Evolutionary conservation across 805 yeast species (phyloP).

Genomic region (Candida silvicultrix): DNA sequence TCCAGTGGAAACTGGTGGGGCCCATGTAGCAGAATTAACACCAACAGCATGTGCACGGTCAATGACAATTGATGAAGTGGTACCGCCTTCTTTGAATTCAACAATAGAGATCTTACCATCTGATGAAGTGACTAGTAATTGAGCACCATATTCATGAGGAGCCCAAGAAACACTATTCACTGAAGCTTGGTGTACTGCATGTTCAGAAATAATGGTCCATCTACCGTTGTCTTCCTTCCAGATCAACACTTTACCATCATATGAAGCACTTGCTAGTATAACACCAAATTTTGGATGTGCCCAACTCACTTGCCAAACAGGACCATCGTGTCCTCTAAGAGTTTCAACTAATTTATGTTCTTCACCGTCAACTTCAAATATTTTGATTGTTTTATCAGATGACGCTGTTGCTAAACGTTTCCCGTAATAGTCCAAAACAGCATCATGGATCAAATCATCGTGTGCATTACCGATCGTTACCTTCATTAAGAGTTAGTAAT

Average conservation of each 20-base stretch:
- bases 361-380: conserved; percentile 87
- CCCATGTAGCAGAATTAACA: conserved; percentile 94
- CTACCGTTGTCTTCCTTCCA: conserved; percentile 92
- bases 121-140: conserved; percentile 82
- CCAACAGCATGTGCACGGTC: conserved; percentile 86
- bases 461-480: conserved; percentile 89
- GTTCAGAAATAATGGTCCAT: conserved; percentile 86
- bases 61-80: conserved; percentile 47
- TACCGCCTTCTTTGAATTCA: conserved; percentile 87
- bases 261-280: conserved; percentile 89
- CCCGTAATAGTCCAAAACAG: conserved; percentile 95
- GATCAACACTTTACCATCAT: conserved; percentile 88
- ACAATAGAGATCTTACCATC: conserved; percentile 91
- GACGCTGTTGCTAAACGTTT: conserved; percentile 94
- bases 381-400: conserved; percentile 91
- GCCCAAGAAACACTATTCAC: conserved; percentile 97
- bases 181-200: conserved; percentile 84
- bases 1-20: conserved; percentile 44
- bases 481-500: too few species aligned
- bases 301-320: conserved; percentile 99
- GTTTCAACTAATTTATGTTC: conserved; percentile 79
- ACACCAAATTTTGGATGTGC: conserved; percentile 98
- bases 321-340: conserved; percentile 90
- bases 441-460: conserved; percentile 92
- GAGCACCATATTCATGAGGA: conserved; percentile 94